These are phyloP conservation scores for Aspergillaceae sp. DNA, from an alignment of 2,329 filamentous ascomycete species.

Conservation along the genomic window DNA sequence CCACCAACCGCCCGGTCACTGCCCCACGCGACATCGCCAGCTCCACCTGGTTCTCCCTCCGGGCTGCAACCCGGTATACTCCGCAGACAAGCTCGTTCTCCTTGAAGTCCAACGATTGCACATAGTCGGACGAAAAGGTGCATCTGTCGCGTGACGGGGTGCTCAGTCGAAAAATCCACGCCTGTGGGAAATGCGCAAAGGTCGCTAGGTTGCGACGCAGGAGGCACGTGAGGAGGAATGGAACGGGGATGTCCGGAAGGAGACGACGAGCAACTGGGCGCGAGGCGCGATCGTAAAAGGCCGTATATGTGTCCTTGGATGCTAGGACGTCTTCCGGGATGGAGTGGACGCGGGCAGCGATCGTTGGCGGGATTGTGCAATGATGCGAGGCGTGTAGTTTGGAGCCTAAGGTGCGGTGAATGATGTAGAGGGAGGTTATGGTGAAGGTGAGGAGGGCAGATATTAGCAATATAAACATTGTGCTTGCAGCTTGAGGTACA, in stretches of 20 bases:
- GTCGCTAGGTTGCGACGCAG: slow-evolving; percentile 26
- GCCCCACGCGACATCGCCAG: slow-evolving; percentile 19
- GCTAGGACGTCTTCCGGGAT: slow-evolving; percentile 11
- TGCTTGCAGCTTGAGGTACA: not conserved
- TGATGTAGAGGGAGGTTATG: slow-evolving; percentile 14
- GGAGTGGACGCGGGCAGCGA: slow-evolving; percentile 13
- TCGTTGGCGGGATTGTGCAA: slow-evolving; percentile 6
- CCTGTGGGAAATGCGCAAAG: slow-evolving; percentile 27
- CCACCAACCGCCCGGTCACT: slow-evolving; percentile 16
- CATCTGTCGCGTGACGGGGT: slow-evolving; percentile 8
- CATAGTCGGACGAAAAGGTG: slow-evolving; percentile 19
- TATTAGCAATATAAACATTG: not conserved
- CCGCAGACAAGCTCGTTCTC: slow-evolving; percentile 26
- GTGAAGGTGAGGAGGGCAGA: slow-evolving; percentile 5
- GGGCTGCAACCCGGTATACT: slow-evolving; percentile 19
- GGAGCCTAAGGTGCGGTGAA: slow-evolving; percentile 17
- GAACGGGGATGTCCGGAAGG: slow-evolving; percentile 9
- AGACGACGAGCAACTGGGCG: slow-evolving; percentile 12
- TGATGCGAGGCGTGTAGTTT: slow-evolving; percentile 9
- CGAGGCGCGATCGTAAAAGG: slow-evolving; percentile 16
- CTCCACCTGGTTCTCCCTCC: slow-evolving; percentile 21
- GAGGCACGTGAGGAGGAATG: slow-evolving; percentile 19
- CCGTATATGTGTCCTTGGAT: slow-evolving; percentile 12
- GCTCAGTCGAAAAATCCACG: slow-evolving; percentile 17
- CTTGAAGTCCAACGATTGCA: slow-evolving; percentile 19